Evolutionary conservation across 108 stramenopile species (phyloP).

Genomic region (Stephanodiscus triporus): DNA sequence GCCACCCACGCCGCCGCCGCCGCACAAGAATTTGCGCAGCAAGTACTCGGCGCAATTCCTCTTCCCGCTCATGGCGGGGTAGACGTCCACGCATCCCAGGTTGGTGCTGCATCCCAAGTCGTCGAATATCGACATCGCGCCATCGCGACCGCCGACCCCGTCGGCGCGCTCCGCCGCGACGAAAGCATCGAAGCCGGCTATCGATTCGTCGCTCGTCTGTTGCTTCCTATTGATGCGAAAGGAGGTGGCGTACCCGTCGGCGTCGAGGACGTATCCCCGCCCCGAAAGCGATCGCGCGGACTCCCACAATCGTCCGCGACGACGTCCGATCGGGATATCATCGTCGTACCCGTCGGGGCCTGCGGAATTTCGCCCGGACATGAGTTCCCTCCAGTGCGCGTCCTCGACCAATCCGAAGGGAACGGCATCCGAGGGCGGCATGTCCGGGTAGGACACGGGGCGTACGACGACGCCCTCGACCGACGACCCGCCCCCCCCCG

Average conservation of each 20-base stretch:
- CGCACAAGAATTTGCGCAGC: constrained; percentile 41
- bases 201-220: no score
- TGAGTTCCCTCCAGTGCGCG: constrained; percentile 53
- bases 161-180: no score
- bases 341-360: constrained; percentile 58
- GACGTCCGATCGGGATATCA: no score
- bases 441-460: constrained; percentile 46
- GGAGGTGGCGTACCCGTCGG: constrained; percentile 68
- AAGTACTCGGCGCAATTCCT: constrained; percentile 75
- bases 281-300: constrained; percentile 35
- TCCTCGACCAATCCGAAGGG: constrained; percentile 77
- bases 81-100: constrained; percentile 78
- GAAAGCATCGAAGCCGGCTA: no score
- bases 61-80: constrained; percentile 73
- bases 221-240: constrained; percentile 77
- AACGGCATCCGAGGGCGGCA: constrained; percentile 20
- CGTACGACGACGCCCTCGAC: constrained; percentile 31
- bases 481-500: no score
- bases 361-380: constrained; percentile 39
- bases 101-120: constrained; percentile 62
- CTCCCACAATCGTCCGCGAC: constrained; percentile 70
- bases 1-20: constrained; percentile 6
- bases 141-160: constrained; percentile 16
- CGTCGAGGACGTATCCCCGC: constrained; percentile 64
- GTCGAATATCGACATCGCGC: constrained; percentile 23